Base-by-base conservation (phyloP, 2,329 filamentous ascomycete genomes). In the Monosporascus cannonballus region DNA sequence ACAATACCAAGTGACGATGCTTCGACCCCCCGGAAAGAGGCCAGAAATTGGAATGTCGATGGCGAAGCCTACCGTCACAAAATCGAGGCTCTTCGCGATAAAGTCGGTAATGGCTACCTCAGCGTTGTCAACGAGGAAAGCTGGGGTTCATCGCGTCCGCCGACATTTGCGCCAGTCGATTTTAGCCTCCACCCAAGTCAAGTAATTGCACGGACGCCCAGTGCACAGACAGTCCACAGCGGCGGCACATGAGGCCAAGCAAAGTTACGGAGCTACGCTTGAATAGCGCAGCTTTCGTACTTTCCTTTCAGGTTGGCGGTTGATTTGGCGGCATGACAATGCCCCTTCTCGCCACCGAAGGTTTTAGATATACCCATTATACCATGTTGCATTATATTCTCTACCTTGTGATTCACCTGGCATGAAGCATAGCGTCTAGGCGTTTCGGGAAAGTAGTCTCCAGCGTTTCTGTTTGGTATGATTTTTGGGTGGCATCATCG, bases 101-200 rank as follows among this genome's bases (percentile, higher is more conserved):
- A 93, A 64, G 86, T 96, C 59, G 92, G 92, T 34, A 90, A 85
- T 61, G 88, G 85, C 38, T 99, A 96, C 80, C 79, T 99, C 39
- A 92, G 85, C 57, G 90, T 89, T 15, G 76, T 97, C 49, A 87
- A 88, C 55, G 92, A 96, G 63, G 89, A 94, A 67, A 77, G 73
- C 42, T 85, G 83, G 81, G 77, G 83, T 56, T 61, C 73, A 6
- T 69, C 69, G 46, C 67, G 69, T 15, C 61, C 67, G 14, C 62
- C 71, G 11, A 63, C 71, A 25, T 77, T 72, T 48, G 63, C 67
- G 25, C 62, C 68, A n/a, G 62, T 68, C 18, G 70, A 71, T 36
- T 76, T 74, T 50, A 65, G 60, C 48, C 64, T 76, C 14, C 70
- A 69, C 50, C 58, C 71, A 3, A 68, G 65, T 50, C 58, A 71